Evolutionary conservation across 1,139 yeast species (phyloP).

Genomic region (Candida mesenterica): DNA sequence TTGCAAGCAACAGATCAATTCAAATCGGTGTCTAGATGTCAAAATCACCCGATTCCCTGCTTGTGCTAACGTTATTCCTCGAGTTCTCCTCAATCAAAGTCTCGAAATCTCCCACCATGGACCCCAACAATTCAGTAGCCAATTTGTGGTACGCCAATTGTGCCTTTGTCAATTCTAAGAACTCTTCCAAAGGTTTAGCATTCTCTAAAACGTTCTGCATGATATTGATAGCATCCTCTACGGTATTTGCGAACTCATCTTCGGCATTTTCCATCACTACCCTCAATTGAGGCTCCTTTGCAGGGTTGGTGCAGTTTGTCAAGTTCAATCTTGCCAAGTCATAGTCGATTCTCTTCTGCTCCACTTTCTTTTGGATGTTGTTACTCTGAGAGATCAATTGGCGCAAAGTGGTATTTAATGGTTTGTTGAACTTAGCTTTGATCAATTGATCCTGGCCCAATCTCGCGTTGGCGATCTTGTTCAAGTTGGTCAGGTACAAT

Average conservation of each 20-base stretch:
- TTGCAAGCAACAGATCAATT: not conserved
- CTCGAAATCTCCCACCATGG: constrained; percentile 65
- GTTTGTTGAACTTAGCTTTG: constrained; percentile 66
- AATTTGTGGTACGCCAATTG: constrained; percentile 82
- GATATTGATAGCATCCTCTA: constrained; percentile 82
- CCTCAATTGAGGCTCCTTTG: constrained; percentile 71
- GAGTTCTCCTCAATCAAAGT: constrained; percentile 51
- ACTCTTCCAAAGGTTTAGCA: constrained; percentile 68
- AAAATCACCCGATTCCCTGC: constrained; percentile 44
- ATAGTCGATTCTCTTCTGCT: constrained; percentile 73
- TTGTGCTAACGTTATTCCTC: constrained; percentile 19
- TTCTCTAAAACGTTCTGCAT: constrained; percentile 81
- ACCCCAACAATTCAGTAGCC: constrained; percentile 67
- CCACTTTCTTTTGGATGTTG: constrained; percentile 73
- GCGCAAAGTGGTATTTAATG: constrained; percentile 62
- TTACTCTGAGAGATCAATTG: constrained; percentile 65
- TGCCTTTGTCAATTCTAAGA: constrained; percentile 71
- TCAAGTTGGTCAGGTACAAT: constrained; percentile 41
- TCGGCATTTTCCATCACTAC: constrained; percentile 82
- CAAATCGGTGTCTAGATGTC: constrained; percentile 30
- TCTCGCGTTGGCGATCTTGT: constrained; percentile 80
- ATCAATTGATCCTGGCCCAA: constrained; percentile 80
- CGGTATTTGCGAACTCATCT: constrained; percentile 87
- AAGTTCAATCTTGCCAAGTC: constrained; percentile 73
- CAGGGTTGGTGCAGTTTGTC: constrained; percentile 67